Evolutionary conservation across 2,329 filamentous ascomycete genomes (phyloP).

Genomic region (Aphanocladium album): DNA sequence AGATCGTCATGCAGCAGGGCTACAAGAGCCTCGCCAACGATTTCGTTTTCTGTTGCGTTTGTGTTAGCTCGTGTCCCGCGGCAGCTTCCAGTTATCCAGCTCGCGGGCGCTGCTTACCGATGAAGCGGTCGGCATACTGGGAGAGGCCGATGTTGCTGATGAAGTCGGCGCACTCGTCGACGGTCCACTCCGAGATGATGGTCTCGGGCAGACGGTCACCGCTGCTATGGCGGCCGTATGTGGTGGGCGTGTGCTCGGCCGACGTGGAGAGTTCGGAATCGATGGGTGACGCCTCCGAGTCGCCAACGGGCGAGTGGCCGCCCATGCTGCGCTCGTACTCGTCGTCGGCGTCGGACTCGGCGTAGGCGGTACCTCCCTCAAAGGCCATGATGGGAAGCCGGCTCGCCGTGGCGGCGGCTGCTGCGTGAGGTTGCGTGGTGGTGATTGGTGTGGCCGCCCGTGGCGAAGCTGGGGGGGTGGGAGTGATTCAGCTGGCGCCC

Average conservation of each 20-base stretch:
- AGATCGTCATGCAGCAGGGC: constrained; percentile 87
- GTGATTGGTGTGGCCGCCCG: neutral
- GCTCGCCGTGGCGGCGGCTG: neutral
- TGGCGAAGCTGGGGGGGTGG: neutral
- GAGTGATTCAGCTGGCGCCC: constrained; percentile 2
- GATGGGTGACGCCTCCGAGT: constrained; percentile 65
- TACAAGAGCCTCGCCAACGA: constrained; percentile 85
- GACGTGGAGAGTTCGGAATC: constrained; percentile 66
- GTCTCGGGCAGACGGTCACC: constrained; percentile 66
- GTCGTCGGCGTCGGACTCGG: constrained; percentile 77
- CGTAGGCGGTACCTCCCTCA: constrained; percentile 63
- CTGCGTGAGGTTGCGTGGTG: neutral
- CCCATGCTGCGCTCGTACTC: constrained; percentile 73
- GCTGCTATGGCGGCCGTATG: constrained; percentile 62
- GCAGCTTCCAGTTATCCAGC: neutral
- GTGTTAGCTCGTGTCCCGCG: neutral
- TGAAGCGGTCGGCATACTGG: constrained; percentile 77
- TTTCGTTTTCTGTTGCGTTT: constrained; percentile 70
- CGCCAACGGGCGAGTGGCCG: constrained; percentile 62
- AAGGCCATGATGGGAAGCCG: constrained; percentile 46
- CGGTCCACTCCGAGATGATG: constrained; percentile 74
- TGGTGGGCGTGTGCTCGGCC: constrained; percentile 73
- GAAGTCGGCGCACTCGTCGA: constrained; percentile 87
- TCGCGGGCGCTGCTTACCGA: constrained; percentile 55
- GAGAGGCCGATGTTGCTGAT: constrained; percentile 71